These are phyloP conservation scores for Liquidambar formosana DNA, from an alignment of 164 flowering plant species.

Conservation along the genomic window DNA sequence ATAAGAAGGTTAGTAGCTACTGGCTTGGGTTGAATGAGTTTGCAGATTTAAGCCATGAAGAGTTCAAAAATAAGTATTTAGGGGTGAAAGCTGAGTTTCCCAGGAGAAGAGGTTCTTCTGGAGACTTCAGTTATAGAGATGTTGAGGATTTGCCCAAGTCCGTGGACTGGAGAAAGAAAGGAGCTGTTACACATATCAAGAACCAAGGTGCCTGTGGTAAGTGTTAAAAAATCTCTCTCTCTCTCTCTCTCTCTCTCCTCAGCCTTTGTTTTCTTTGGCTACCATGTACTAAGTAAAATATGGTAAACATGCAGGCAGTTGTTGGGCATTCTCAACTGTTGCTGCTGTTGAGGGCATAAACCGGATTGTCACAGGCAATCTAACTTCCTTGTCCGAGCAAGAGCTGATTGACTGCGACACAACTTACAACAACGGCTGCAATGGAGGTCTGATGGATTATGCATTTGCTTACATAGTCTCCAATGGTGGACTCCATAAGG, in stretches of 20 bases:
- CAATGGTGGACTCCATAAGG: constrained; percentile 41
- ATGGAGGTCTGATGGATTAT: constrained; percentile 51
- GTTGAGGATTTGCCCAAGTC: constrained; percentile 33
- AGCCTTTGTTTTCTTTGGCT: background rate
- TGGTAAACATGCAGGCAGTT: constrained; percentile 33
- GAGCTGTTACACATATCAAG: constrained; percentile 51
- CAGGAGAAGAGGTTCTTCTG: constrained; percentile 13
- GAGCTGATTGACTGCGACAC: constrained; percentile 46
- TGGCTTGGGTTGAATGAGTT: constrained; percentile 54
- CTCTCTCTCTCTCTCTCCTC: background rate
- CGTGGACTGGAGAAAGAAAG: constrained; percentile 53
- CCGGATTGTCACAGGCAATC: constrained; percentile 45
- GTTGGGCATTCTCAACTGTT: constrained; percentile 54
- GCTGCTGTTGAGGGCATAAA: constrained; percentile 53
- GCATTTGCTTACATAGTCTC: constrained; percentile 38
- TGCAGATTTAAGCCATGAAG: constrained; percentile 49
- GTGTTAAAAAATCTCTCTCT: constrained; percentile 5
- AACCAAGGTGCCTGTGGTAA: constrained; percentile 54
- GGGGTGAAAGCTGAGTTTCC: constrained; percentile 28
- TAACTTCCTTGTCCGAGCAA: constrained; percentile 48
- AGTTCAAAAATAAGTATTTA: constrained; percentile 39
- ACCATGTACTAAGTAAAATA: background rate
- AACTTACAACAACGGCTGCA: constrained; percentile 41
- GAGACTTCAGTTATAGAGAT: constrained; percentile 35
- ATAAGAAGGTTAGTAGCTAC: constrained; percentile 34